A percentile compares a stretch with the other conserved stretches of the same genome.
These are phyloP conservation scores for Cylindrodendrum hubeiense DNA, from an alignment of 2,329 filamentous ascomycete genomes.

Conservation along the genomic window DNA sequence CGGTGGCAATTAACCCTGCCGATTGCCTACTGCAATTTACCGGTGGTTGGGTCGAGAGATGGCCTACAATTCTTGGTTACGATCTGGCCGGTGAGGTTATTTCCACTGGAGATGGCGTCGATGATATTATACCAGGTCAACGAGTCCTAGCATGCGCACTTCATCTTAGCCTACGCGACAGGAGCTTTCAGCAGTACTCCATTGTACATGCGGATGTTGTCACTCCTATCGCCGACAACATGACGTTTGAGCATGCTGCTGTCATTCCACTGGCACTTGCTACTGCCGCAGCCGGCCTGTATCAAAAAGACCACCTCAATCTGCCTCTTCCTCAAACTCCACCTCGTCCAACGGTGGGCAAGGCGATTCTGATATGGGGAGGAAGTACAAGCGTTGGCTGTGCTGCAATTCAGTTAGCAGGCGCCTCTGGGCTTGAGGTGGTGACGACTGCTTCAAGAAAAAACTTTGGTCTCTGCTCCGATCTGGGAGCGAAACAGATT, in stretches of 20 bases:
- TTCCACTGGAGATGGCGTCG: too few species aligned
- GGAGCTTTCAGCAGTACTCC: too few species aligned
- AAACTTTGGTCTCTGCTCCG: conserved; percentile 56
- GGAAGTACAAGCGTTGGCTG: conserved; percentile 60
- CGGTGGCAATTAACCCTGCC: too few species aligned
- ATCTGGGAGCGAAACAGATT: conserved; percentile 52
- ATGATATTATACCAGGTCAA: too few species aligned
- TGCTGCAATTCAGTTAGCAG: conserved; percentile 59
- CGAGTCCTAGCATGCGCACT: too few species aligned
- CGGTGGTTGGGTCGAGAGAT: too few species aligned
- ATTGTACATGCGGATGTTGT: too few species aligned
- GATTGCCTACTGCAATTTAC: too few species aligned
- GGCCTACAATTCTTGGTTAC: too few species aligned
- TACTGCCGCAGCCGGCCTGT: conserved; percentile 33
- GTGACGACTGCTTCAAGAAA: conserved; percentile 54
- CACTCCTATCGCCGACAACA: conserved; percentile 28
- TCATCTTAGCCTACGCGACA: too few species aligned
- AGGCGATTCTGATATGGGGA: conserved; percentile 53
- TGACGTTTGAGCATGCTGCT: conserved; percentile 31
- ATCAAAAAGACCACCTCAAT: conserved; percentile 31
- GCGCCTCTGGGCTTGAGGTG: conserved; percentile 57
- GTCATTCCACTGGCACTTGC: conserved; percentile 33
- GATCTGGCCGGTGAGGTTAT: too few species aligned
- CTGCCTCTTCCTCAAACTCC: conserved; percentile 44
- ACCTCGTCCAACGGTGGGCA: conserved; percentile 24